A percentile compares a stretch with the other conserved stretches of the same genome.
Evolutionary conservation across 495 filamentous ascomycete species (phyloP).

Genomic region (Haplographium delicatum): DNA sequence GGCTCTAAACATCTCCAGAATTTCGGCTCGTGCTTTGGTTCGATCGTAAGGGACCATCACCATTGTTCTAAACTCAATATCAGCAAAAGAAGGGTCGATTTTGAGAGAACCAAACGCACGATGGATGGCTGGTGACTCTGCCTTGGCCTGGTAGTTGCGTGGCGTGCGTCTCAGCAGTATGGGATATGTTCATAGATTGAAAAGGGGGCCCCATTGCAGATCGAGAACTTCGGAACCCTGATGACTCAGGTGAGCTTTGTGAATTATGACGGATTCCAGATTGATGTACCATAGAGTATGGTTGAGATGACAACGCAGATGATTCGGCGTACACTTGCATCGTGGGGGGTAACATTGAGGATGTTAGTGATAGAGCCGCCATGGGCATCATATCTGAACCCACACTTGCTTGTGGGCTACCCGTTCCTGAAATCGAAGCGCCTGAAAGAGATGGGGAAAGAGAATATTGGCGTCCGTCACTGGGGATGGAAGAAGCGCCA

Average conservation of each 20-base stretch:
- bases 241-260: conserved; percentile 31
- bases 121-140: conserved; percentile 2
- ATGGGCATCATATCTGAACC: conserved; percentile 28
- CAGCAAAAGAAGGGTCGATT: not conserved
- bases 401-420: conserved; percentile 23
- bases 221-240: conserved; percentile 28
- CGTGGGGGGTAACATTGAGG: conserved; percentile 21
- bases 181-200: conserved; percentile 25
- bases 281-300: conserved; percentile 29
- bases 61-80: conserved; percentile 17
- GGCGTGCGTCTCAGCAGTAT: no score
- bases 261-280: conserved; percentile 28
- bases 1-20: conserved; percentile 21
- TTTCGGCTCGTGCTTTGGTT: conserved; percentile 22
- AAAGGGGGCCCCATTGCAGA: conserved; percentile 27
- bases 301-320: conserved; percentile 22
- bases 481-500: conserved; percentile 8
- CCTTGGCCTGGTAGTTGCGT: conserved; percentile 19
- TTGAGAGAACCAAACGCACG: not conserved
- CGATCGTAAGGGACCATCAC: conserved; percentile 26
- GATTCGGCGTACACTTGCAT: conserved; percentile 25
- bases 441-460: conserved; percentile 25
- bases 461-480: conserved; percentile 23
- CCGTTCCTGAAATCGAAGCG: conserved; percentile 22
- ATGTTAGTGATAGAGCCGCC: conserved; percentile 26